A percentile compares a stretch with the other conserved stretches of the same genome.
Conservation (phyloP, 2,329 filamentous ascomycete genomes). For the Dryadomyces quercivorus region DNA sequence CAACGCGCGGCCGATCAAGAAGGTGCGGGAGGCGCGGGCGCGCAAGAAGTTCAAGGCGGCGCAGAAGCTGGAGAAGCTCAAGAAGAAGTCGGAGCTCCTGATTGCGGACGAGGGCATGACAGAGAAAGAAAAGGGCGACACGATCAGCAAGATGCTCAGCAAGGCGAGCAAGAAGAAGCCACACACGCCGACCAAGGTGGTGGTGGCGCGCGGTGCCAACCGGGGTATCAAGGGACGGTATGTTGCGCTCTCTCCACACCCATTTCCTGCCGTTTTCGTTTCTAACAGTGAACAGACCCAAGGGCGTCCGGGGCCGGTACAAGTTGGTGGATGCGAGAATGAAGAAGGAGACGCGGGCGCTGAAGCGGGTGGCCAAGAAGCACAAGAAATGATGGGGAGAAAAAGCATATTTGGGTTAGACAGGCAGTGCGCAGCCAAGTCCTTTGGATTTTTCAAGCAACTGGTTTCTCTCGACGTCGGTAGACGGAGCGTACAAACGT, state of each 20-base stretch:
- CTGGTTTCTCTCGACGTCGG: not conserved
- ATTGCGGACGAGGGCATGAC: slow-evolving; percentile 84
- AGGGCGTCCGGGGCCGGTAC: slow-evolving; percentile 89
- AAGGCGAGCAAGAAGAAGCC: slow-evolving; percentile 80
- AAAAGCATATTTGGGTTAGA: not conserved
- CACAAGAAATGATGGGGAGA: slow-evolving; percentile 24
- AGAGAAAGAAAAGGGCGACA: slow-evolving; percentile 88
- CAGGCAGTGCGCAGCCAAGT: not conserved
- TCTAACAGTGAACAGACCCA: slow-evolving; percentile 44
- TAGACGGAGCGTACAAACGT: slow-evolving; percentile 37
- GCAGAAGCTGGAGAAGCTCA: slow-evolving; percentile 81
- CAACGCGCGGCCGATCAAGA: slow-evolving; percentile 96
- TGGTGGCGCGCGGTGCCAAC: slow-evolving; percentile 78
- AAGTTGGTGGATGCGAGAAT: slow-evolving; percentile 92
- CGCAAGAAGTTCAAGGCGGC: slow-evolving; percentile 95
- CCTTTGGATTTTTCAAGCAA: not conserved
- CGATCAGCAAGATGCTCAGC: slow-evolving; percentile 69
- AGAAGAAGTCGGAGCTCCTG: slow-evolving; percentile 90
- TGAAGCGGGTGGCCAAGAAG: slow-evolving; percentile 69
- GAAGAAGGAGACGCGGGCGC: slow-evolving; percentile 89
- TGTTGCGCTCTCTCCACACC: not conserved
- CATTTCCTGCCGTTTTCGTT: not conserved
- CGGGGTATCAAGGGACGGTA: slow-evolving; percentile 60
- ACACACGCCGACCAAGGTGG: slow-evolving; percentile 69
- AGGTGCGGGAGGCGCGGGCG: slow-evolving; percentile 91